Conservation (phyloP, 805 yeast genomes). For the Myxozyma lipomycoides region DNA sequence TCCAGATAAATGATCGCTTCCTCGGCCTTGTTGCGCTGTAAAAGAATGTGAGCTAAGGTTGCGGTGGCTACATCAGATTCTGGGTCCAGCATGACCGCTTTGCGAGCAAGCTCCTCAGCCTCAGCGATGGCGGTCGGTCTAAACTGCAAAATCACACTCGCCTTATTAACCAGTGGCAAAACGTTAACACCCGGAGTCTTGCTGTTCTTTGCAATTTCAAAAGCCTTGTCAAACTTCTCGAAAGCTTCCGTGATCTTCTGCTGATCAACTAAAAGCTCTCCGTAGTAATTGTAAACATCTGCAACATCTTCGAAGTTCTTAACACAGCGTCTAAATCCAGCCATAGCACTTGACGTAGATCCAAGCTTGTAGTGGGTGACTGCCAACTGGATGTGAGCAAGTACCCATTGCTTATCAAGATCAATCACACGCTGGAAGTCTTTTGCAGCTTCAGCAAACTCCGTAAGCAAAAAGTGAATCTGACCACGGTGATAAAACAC, state of each 20-base stretch:
- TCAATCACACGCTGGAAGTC: slow-evolving; percentile 75
- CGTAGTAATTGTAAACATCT: slow-evolving; percentile 91
- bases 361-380: slow-evolving; percentile 71
- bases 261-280: slow-evolving; percentile 84
- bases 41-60: slow-evolving; percentile 84
- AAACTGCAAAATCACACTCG: slow-evolving; percentile 49
- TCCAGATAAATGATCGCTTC: slow-evolving; percentile 80
- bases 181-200: slow-evolving; percentile 70
- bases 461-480: slow-evolving; percentile 74
- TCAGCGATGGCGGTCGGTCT: slow-evolving; percentile 45
- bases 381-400: slow-evolving; percentile 86
- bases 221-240: slow-evolving; percentile 81
- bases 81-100: slow-evolving; percentile 81
- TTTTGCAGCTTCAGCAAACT: slow-evolving; percentile 63
- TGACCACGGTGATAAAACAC: slow-evolving; percentile 94
- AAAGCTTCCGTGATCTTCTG: slow-evolving; percentile 69
- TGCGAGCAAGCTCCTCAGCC: slow-evolving; percentile 61
- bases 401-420: slow-evolving; percentile 69
- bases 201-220: slow-evolving; percentile 57
- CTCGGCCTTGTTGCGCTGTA: slow-evolving; percentile 76
- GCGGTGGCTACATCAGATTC: slow-evolving; percentile 83
- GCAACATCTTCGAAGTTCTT: slow-evolving; percentile 78
- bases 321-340: slow-evolving; percentile 36
- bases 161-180: slow-evolving; percentile 84
- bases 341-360: slow-evolving; percentile 20